These are phyloP conservation scores for Huntiella omanensis DNA, from an alignment of 2,329 filamentous ascomycete genomes.

Conservation along the genomic window DNA sequence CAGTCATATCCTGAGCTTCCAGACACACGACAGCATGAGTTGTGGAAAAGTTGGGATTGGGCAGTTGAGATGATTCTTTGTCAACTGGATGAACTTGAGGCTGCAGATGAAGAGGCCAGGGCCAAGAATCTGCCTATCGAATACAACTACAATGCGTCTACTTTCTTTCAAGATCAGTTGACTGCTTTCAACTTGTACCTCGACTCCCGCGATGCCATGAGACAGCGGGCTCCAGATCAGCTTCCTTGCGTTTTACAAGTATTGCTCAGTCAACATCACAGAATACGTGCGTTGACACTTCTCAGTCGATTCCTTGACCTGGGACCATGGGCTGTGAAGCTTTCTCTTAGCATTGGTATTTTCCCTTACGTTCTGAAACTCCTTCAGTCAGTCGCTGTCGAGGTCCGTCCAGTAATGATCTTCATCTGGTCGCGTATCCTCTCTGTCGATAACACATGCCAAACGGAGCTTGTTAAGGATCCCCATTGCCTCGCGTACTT, in stretches of 20 bases:
- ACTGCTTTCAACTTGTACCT: slow-evolving; percentile 96
- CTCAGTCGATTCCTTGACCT: slow-evolving; percentile 87
- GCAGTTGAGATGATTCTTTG: slow-evolving; percentile 88
- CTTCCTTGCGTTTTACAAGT: slow-evolving; percentile 92
- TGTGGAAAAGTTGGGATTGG: slow-evolving; percentile 96
- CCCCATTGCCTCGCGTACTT: slow-evolving; percentile 87
- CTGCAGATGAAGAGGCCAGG: slow-evolving; percentile 46
- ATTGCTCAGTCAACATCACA: slow-evolving; percentile 83
- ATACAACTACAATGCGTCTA: slow-evolving; percentile 90
- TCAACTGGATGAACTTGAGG: slow-evolving; percentile 73
- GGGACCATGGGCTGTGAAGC: slow-evolving; percentile 95
- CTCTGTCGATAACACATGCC: slow-evolving; percentile 84
- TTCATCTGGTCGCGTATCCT: slow-evolving; percentile 97
- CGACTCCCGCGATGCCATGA: slow-evolving; percentile 57
- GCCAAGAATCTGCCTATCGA: slow-evolving; percentile 22
- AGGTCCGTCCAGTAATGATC: slow-evolving; percentile 96
- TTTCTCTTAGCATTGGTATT: slow-evolving; percentile 92
- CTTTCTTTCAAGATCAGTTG: slow-evolving; percentile 91
- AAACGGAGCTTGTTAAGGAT: slow-evolving; percentile 86
- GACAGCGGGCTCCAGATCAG: slow-evolving; percentile 80
- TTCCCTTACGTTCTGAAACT: slow-evolving; percentile 98
- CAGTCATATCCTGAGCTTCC: slow-evolving; percentile 84
- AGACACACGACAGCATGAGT: slow-evolving; percentile 79
- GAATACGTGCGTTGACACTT: slow-evolving; percentile 75
- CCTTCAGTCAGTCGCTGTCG: slow-evolving; percentile 80